A percentile compares a stretch with the other conserved stretches of the same genome.
These are phyloP conservation scores for Tulasnella sp. DNA, from an alignment of 768 basidiomycete species.

Conservation along the genomic window DNA sequence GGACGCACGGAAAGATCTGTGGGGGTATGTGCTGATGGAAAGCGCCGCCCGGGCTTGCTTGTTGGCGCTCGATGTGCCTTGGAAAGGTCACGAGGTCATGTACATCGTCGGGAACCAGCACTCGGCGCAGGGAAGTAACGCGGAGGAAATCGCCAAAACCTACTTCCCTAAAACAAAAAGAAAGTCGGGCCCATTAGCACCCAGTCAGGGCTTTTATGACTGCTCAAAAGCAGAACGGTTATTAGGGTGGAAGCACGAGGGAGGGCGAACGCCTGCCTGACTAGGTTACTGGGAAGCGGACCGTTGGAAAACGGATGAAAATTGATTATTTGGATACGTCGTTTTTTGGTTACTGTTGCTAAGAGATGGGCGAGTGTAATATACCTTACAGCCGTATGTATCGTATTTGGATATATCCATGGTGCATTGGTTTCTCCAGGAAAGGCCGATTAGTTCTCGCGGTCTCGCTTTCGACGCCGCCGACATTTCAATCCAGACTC, in stretches of 20 bases:
- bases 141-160: conserved; percentile 7
- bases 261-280: conserved; percentile 3
- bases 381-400: background rate
- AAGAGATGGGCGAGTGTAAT: background rate
- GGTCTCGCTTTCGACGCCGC: background rate
- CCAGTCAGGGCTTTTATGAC: conserved; percentile 10
- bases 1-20: conserved; percentile 11
- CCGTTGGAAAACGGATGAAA: background rate
- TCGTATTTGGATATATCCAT: background rate
- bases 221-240: conserved; percentile 14
- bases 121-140: conserved; percentile 4
- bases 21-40: conserved; percentile 10
- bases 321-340: background rate
- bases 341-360: background rate
- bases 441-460: background rate
- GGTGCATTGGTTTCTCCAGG: background rate
- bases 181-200: background rate
- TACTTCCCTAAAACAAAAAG: conserved; percentile 14
- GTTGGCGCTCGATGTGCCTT: conserved; percentile 12
- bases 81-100: conserved; percentile 16
- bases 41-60: conserved; percentile 13
- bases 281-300: conserved; percentile 1
- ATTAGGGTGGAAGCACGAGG: conserved; percentile 16
- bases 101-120: conserved; percentile 10
- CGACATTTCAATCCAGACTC: background rate